Evolutionary conservation across 2,329 filamentous ascomycete species (phyloP).

Genomic region (Ciborinia camelliae): DNA sequence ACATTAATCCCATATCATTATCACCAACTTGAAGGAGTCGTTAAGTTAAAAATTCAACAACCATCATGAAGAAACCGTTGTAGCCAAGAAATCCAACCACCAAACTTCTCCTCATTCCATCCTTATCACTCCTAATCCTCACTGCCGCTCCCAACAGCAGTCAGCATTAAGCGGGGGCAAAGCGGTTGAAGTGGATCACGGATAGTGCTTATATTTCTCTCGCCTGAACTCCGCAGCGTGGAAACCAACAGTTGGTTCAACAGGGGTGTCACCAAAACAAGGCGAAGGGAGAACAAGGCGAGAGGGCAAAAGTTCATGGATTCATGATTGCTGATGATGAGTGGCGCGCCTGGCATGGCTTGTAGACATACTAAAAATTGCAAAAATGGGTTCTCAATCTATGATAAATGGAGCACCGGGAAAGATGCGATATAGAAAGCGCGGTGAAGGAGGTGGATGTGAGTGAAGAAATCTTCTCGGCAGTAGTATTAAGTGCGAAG

Average conservation of each 20-base stretch:
- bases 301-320: background rate
- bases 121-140: background rate
- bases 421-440: background rate
- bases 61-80: slow-evolving; percentile 2
- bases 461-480: background rate
- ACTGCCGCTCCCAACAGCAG: background rate
- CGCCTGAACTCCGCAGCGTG: background rate
- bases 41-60: background rate
- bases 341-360: background rate
- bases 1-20: background rate
- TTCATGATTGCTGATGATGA: background rate
- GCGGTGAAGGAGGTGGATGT: background rate
- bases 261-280: background rate
- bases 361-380: background rate
- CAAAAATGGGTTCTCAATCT: background rate
- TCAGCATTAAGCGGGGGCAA: background rate
- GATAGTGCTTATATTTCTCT: background rate
- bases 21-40: background rate
- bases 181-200: background rate
- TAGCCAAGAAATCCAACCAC: background rate
- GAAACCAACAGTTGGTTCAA: background rate
- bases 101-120: background rate
- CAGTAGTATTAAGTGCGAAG: background rate
- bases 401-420: background rate
- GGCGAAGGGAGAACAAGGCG: background rate